Conservation (phyloP, 75 land plant species). For the Chamaecyparis obtusa region DNA sequence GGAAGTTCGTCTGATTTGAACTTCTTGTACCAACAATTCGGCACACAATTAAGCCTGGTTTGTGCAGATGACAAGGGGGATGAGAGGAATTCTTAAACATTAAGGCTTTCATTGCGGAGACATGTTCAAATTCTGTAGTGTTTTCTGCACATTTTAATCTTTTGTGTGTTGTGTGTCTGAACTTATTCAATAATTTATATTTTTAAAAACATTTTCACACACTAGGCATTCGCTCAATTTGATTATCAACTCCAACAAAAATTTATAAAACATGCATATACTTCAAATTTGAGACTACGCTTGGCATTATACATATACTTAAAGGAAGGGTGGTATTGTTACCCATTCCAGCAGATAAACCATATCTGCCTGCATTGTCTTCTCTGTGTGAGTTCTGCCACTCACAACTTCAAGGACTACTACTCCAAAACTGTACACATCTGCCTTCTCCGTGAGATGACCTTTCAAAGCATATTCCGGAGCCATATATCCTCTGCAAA, state of each 20-base stretch:
- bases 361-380: neutral
- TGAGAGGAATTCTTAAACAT: too few relatives aligned
- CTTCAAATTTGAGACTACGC: too few relatives aligned
- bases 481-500: conserved; percentile 13
- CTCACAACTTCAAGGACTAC: conserved; percentile 13
- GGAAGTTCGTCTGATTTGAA: too few relatives aligned
- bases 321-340: neutral
- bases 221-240: neutral
- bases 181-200: neutral
- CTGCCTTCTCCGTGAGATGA: conserved; percentile 16
- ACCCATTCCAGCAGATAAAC: conserved; percentile 3
- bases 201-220: neutral
- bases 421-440: conserved; percentile 16
- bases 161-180: neutral
- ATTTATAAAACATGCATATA: neutral
- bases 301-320: neutral
- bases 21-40: too few relatives aligned
- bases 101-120: too few relatives aligned
- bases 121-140: too few relatives aligned
- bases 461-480: conserved; percentile 15
- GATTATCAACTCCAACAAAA: neutral
- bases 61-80: too few relatives aligned
- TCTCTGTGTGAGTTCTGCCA: conserved; percentile 10
- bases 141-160: neutral
- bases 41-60: too few relatives aligned